Percentiles rank a stretch among this genome's conserved stretches.
These are phyloP conservation scores for Arctium lappa DNA, from an alignment of 129 eudicot genomes.

Conservation along the genomic window DNA sequence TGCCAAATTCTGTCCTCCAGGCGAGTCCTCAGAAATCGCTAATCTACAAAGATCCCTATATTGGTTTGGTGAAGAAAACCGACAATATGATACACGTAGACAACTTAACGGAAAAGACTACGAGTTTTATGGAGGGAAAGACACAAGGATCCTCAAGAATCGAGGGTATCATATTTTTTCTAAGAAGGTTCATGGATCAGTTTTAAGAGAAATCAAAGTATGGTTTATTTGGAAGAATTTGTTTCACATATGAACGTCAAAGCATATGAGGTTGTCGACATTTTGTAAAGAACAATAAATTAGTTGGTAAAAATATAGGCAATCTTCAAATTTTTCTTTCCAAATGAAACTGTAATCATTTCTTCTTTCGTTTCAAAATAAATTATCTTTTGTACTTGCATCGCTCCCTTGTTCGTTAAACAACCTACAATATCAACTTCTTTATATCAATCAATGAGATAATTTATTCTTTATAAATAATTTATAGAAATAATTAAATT, in stretches of 20 bases:
- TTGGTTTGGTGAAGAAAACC: slow-evolving; percentile 8
- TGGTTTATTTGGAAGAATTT: background rate
- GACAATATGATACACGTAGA: slow-evolving; percentile 12
- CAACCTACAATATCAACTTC: too few relatives aligned
- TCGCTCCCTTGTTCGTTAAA: too few relatives aligned
- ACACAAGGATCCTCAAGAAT: slow-evolving; percentile 14
- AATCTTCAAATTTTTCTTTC: background rate
- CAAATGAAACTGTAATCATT: background rate
- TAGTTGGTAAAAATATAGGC: background rate
- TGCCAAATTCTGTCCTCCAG: slow-evolving; percentile 10
- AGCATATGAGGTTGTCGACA: background rate
- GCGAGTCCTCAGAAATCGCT: slow-evolving; percentile 19
- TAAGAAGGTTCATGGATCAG: slow-evolving; percentile 31
- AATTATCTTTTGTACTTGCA: background rate
- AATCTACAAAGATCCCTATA: background rate
- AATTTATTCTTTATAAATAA: too few relatives aligned
- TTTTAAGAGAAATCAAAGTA: slow-evolving; percentile 5
- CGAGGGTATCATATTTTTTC: slow-evolving; percentile 25
- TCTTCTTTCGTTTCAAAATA: background rate
- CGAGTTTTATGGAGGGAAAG: slow-evolving; percentile 3
- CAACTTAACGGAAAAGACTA: slow-evolving; percentile 3
- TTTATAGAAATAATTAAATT: too few relatives aligned
- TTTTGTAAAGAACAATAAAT: background rate
- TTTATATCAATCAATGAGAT: too few relatives aligned
- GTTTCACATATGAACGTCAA: background rate